Conservation (phyloP, 73 alveolate genomes). For the Tetrahymena thermophila region DNA sequence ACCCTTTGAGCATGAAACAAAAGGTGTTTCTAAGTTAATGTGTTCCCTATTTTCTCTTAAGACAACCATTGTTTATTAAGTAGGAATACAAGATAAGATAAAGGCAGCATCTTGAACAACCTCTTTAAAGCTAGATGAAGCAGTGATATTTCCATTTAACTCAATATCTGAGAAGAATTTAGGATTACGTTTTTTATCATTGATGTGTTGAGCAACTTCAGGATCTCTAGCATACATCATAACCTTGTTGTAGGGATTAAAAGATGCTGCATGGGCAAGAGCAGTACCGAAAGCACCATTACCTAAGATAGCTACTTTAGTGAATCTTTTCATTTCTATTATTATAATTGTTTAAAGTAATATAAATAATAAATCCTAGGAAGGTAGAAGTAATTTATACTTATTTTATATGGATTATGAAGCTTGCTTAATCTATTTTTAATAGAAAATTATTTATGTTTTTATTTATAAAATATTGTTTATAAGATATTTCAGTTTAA, state of each 20-base stretch:
- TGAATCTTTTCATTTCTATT: slow-evolving; percentile 6
- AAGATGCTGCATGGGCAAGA: slow-evolving; percentile 51
- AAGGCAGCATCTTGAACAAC: slow-evolving; percentile 47
- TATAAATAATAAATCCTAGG: background rate
- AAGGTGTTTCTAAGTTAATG: slow-evolving; percentile 41
- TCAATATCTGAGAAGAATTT: slow-evolving; percentile 31
- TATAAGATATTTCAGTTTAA: background rate
- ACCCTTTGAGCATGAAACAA: slow-evolving; percentile 61
- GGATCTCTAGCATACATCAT: slow-evolving; percentile 44
- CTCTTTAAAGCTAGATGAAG: slow-evolving; percentile 37
- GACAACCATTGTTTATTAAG: slow-evolving; percentile 37
- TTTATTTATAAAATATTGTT: background rate
- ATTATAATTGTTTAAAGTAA: background rate
- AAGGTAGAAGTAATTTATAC: background rate
- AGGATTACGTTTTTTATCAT: slow-evolving; percentile 35
- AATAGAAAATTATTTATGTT: background rate
- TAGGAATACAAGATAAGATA: slow-evolving; percentile 48
- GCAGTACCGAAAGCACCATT: slow-evolving; percentile 67
- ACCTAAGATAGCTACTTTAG: slow-evolving; percentile 54
- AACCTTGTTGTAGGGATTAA: slow-evolving; percentile 37
- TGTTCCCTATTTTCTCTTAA: slow-evolving; percentile 31
- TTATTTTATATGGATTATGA: background rate
- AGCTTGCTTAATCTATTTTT: background rate
- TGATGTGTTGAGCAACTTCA: slow-evolving; percentile 26
- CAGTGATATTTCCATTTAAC: slow-evolving; percentile 38